Evolutionary conservation across 306 rosid species (phyloP), one percentile per base, ranked within the genome.

Genomic region (Corylus avellana): DNA sequence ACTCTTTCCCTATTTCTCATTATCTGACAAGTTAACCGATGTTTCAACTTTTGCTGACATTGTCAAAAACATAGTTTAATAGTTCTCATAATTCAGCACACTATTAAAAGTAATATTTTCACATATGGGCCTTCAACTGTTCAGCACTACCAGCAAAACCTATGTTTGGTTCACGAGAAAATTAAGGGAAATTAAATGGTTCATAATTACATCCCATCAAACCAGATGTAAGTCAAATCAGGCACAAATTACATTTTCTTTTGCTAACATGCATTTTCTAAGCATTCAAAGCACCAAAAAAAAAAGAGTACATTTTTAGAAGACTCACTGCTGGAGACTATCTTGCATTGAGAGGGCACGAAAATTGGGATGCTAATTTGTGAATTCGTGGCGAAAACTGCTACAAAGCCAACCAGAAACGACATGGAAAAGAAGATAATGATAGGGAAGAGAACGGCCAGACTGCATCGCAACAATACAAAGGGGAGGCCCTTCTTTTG

Each of bases 291-390:
- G 78, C 62, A 59, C 72, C 71, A 4, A 56, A 63, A 51, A 2
- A 3, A 44, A 48, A 42, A n/a, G 25, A 35, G n/a, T 16, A n/a
- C 14, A 59, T 59, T 20, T 10, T 59, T 8, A 50, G 35, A 42
- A 8, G 57, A 85, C 90, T 86, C 61, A 94, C 98, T 84, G 57
- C 90, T 92, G 77, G 98, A 95, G 74, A 95, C 88, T 79, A 95
- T 91, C 81, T 86, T 90, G 93, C 98, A 95, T 86, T 87, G 92
- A 44, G 98, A 91, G 27, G 91, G 90, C 48, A 90, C 70, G 37
- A 94, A 88, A 81, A 91, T 87, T 78, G 95, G 85, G 79, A 67
- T 89, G 12, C 89, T 49, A 25, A 84, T 77, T 4, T 92, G 87
- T 42, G 91, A 87, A 86, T 88, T 83, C n/a, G 92, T 70, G 75